Evolutionary conservation across 176 grass and related monocot species (phyloP), one percentile per base, ranked within the genome.

Genomic region (Themeda triandra): DNA sequence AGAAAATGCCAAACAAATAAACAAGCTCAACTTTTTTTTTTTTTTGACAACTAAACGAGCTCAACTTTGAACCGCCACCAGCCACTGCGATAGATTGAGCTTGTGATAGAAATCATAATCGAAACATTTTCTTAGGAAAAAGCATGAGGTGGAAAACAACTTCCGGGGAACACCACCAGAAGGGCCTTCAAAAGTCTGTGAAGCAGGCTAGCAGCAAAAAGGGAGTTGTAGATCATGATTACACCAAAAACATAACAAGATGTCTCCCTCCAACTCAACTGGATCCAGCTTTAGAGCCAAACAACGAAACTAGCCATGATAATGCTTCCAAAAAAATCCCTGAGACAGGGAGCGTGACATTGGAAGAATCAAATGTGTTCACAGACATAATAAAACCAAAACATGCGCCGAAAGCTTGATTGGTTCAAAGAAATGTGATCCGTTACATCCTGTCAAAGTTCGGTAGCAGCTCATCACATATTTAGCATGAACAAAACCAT

Each of bases 221-320:
- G 72, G 40, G 71, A 54, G 32, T 11, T 71, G 88, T 77, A 89
- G 83, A 73, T 33, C 88, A 90, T 77, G 73, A 82, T 82, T 66
- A 79, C 79, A 79, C 80, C 14, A 18, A 85, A 69, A 85, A 71
- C 53, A 6, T 81, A 69, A 81, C 82, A 62, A 28, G 39, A 46
- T 86, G 84, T 82, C 74, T 39, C 88, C 84, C 59, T 79, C 79
- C 80, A 86, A 83, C 84, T 72, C 80, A 83, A 66, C 74, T 79
- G 80, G 75, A 86, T 90, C 84, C 88, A 40, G 65, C 80, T 83
- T 90, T 83, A 87, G 28, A 67, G 60, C 44, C 66, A 71, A 82
- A 78, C 48, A 62, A 78, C 44, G 56, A 71, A 77, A 82, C 48
- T 48, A 72, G 85, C 31, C 83, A 73, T 46, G 79, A 66, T 60